Percentiles rank a stretch among this genome's conserved stretches.
Conservation (phyloP, 306 rosid species). For the Sphenostylis stenocarpa region DNA sequence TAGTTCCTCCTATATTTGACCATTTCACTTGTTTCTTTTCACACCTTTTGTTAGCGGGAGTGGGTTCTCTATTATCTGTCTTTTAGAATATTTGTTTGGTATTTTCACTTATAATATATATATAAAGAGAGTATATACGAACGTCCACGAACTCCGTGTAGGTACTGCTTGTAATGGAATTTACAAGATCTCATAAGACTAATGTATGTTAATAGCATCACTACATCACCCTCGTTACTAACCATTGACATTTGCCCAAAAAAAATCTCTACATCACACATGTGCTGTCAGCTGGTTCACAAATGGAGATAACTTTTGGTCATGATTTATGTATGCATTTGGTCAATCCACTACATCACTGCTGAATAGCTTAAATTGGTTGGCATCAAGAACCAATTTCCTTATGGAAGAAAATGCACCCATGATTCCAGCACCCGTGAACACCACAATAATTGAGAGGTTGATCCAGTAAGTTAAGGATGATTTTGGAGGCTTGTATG, state of each 20-base stretch:
- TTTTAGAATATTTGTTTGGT: too few relatives aligned
- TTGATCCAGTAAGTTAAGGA: slow-evolving; percentile 72
- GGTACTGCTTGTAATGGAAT: not conserved
- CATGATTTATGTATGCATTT: not conserved
- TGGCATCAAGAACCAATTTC: slow-evolving; percentile 80
- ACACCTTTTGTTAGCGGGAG: not conserved
- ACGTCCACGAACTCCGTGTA: not conserved
- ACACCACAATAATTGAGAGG: slow-evolving; percentile 66
- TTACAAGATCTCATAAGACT: not conserved
- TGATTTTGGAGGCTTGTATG: slow-evolving; percentile 69
- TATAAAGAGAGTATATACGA: too few relatives aligned
- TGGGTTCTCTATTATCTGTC: not conserved
- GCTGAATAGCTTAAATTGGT: slow-evolving; percentile 72
- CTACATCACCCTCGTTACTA: too few relatives aligned
- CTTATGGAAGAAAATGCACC: slow-evolving; percentile 84
- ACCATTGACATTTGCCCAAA: too few relatives aligned
- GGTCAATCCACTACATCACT: slow-evolving; percentile 59
- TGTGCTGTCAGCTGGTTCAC: not conserved
- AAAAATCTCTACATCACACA: too few relatives aligned
- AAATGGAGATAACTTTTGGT: not conserved
- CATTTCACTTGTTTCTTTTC: too few relatives aligned
- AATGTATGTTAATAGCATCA: not conserved
- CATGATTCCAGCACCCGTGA: slow-evolving; percentile 75
- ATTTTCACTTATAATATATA: not conserved
- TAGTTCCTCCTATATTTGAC: too few relatives aligned